Evolutionary conservation across 257 asterid species (phyloP).

Genomic region (Mentha longifolia): DNA sequence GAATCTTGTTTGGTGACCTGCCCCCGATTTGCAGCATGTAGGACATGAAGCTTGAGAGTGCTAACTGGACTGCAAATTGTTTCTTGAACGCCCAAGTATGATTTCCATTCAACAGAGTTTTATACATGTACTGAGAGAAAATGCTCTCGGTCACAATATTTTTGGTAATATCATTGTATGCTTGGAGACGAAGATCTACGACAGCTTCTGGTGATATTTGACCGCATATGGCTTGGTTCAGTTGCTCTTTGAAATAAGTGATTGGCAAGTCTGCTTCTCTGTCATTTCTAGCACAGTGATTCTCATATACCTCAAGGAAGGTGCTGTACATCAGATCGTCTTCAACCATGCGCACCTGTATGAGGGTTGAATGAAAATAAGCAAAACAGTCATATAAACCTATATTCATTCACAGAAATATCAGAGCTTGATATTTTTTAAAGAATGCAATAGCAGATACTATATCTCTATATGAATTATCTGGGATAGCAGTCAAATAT

Average conservation of each 20-base stretch:
- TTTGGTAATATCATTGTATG: constrained; percentile 85
- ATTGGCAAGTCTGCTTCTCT: constrained; percentile 91
- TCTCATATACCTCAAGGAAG: constrained; percentile 96
- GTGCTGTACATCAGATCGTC: constrained; percentile 98
- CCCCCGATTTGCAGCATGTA: constrained; percentile 98
- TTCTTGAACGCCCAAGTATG: constrained; percentile 98
- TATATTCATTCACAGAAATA: constrained; percentile 7
- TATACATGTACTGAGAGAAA: constrained; percentile 97
- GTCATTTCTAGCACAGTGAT: constrained; percentile 95
- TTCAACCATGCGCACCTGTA: constrained; percentile 97
- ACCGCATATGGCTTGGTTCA: constrained; percentile 95
- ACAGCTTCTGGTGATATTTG: constrained; percentile 96
- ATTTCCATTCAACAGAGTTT: constrained; percentile 84
- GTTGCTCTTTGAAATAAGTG: constrained; percentile 90
- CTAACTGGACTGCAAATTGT: constrained; percentile 94
- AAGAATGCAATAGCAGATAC: neutral
- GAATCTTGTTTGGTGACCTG: constrained; percentile 94
- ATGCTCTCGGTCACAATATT: constrained; percentile 84
- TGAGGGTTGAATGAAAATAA: constrained; percentile 12
- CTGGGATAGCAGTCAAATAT: neutral
- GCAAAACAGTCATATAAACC: constrained; percentile 10
- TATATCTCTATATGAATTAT: neutral
- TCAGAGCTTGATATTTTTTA: neutral
- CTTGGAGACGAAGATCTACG: constrained; percentile 94
- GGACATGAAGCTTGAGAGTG: constrained; percentile 94